phyloP scores from a whole-genome alignment of 805 yeast genomes.

The Teunomyces stri region DNA sequence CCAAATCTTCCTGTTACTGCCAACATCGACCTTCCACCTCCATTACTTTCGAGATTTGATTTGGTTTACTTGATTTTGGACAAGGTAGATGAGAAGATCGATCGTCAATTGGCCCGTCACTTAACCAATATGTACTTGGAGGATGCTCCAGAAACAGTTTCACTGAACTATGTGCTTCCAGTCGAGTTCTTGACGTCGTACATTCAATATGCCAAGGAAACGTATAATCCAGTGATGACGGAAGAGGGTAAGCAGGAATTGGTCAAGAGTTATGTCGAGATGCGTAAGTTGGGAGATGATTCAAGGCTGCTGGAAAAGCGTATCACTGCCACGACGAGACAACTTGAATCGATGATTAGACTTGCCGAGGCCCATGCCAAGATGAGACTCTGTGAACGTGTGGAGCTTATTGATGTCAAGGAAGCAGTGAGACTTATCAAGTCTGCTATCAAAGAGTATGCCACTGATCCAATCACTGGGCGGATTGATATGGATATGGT shows the following conservation, averaged over 20 bases:
- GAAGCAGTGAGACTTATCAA: constrained; percentile 93
- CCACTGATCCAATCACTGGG: constrained; percentile 96
- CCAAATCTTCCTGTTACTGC: constrained; percentile 93
- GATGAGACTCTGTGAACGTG: constrained; percentile 75
- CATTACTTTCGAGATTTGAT: constrained; percentile 91
- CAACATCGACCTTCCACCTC: constrained; percentile 96
- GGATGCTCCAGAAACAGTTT: constrained; percentile 73
- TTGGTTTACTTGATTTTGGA: constrained; percentile 89
- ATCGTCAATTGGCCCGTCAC: constrained; percentile 85
- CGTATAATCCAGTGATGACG: constrained; percentile 75
- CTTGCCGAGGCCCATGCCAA: constrained; percentile 96
- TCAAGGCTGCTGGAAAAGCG: constrained; percentile 80
- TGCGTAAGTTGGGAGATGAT: constrained; percentile 94
- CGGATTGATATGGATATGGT: constrained; percentile 96
- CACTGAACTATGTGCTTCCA: constrained; percentile 69
- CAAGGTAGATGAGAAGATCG: constrained; percentile 82
- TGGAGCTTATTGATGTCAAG: constrained; percentile 75
- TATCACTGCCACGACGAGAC: constrained; percentile 97
- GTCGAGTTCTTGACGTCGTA: constrained; percentile 85
- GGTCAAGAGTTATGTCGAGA: constrained; percentile 84
- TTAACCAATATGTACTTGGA: constrained; percentile 89
- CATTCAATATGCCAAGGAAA: constrained; percentile 91
- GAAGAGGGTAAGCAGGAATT: constrained; percentile 79
- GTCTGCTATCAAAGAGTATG: constrained; percentile 95
- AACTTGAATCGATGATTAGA: constrained; percentile 92